Percentiles rank a stretch among this genome's conserved stretches.
These are phyloP conservation scores for Solioccasus polychromus DNA, from an alignment of 768 basidiomycete species.

Conservation along the genomic window DNA sequence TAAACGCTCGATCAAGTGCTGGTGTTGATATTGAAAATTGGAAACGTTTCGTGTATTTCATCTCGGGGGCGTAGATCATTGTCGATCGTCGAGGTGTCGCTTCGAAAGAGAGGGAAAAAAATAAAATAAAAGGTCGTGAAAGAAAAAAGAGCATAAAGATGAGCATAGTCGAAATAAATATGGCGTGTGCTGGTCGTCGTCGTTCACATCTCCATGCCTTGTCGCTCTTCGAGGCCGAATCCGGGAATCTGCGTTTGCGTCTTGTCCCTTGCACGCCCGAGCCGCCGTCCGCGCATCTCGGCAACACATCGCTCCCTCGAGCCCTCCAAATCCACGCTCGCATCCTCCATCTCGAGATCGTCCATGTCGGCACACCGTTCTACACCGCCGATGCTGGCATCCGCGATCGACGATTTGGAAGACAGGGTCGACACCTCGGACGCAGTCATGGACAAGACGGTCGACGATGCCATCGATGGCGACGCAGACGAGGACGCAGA, in stretches of 20 bases:
- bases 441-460: slow-evolving; percentile 18
- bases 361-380: slow-evolving; percentile 3
- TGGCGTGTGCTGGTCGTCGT: neutral
- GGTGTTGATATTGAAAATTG: too few relatives aligned
- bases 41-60: too few relatives aligned
- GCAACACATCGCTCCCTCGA: neutral
- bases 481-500: slow-evolving; percentile 20
- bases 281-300: slow-evolving; percentile 19
- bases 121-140: too few relatives aligned
- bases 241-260: slow-evolving; percentile 4
- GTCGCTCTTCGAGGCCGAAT: slow-evolving; percentile 7
- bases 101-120: too few relatives aligned
- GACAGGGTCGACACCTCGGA: slow-evolving; percentile 1
- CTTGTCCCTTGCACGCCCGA: slow-evolving; percentile 19
- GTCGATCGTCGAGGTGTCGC: too few relatives aligned
- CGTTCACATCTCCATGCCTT: slow-evolving; percentile 17
- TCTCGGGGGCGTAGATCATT: too few relatives aligned
- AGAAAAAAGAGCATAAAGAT: neutral
- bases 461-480: slow-evolving; percentile 16
- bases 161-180: neutral
- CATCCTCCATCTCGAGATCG: slow-evolving; percentile 22
- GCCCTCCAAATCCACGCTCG: neutral
- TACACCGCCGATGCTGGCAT: neutral
- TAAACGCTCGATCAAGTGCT: too few relatives aligned
- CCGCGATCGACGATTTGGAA: slow-evolving; percentile 9